Conservation (phyloP, 495 filamentous ascomycete genomes). For the Talaromyces adpressus region DNA sequence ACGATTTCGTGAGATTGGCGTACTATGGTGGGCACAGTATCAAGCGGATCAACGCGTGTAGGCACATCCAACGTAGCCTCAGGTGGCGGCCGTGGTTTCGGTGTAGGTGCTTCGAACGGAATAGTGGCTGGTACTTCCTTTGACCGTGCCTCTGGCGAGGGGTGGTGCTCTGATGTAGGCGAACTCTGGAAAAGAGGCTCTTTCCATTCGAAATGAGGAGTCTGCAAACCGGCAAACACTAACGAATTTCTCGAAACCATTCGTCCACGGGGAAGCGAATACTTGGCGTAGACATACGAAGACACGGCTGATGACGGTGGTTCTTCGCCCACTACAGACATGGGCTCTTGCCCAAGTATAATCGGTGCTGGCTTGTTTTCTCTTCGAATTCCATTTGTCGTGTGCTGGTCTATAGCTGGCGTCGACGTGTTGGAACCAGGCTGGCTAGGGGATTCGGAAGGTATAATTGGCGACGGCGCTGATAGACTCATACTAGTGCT, state of each 20-base stretch:
- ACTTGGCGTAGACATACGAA: constrained; percentile 80
- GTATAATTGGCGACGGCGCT: constrained; percentile 17
- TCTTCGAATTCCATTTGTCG: constrained; percentile 21
- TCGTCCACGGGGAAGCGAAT: constrained; percentile 74
- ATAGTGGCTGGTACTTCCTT: background rate
- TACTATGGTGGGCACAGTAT: background rate
- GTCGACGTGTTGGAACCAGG: background rate
- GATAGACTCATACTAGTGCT: constrained; percentile 56
- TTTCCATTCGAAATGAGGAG: constrained; percentile 55
- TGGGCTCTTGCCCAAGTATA: constrained; percentile 21
- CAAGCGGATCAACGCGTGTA: constrained; percentile 8
- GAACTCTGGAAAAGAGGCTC: constrained; percentile 46
- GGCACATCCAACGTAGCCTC: background rate
- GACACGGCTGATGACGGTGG: constrained; percentile 47
- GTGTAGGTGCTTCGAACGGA: background rate
- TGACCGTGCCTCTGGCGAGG: constrained; percentile 20
- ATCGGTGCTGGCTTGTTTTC: constrained; percentile 33
- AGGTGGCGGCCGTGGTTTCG: background rate
- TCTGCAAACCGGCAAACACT: constrained; percentile 53
- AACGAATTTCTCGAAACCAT: constrained; percentile 63
- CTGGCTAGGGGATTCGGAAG: constrained; percentile 15
- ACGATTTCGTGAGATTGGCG: constrained; percentile 10
- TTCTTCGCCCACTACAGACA: constrained; percentile 21
- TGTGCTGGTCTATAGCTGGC: constrained; percentile 8
- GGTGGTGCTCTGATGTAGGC: constrained; percentile 31